These are phyloP conservation scores for Fusarium sp. DNA, from an alignment of 2,329 filamentous ascomycete genomes.

Conservation along the genomic window DNA sequence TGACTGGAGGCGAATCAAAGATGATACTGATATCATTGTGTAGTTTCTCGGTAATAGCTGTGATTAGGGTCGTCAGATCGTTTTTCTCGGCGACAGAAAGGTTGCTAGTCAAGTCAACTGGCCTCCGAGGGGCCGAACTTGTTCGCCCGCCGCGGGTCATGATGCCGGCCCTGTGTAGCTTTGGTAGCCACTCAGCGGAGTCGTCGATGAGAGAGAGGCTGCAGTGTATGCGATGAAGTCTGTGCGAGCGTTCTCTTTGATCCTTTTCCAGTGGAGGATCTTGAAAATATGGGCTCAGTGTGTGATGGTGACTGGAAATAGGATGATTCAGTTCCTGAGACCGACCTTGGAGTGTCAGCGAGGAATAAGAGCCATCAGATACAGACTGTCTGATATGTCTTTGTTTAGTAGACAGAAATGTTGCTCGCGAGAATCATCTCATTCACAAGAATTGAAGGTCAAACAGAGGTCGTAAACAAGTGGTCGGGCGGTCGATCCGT, in stretches of 20 bases:
- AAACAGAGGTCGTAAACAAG: conserved; percentile 30
- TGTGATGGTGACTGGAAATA: not conserved
- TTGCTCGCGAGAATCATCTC: conserved; percentile 8
- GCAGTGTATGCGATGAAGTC: not conserved
- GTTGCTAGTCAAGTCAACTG: conserved; percentile 63
- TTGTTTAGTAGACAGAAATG: conserved; percentile 3
- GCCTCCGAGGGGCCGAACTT: conserved; percentile 53
- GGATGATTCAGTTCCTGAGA: conserved; percentile 3
- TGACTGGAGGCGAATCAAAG: conserved; percentile 61
- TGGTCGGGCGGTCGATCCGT: not conserved
- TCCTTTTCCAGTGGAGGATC: not conserved
- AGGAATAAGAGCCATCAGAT: conserved; percentile 7
- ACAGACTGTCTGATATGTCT: not conserved
- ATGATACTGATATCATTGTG: conserved; percentile 62
- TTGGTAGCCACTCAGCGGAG: not conserved
- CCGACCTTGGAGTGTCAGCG: conserved; percentile 3
- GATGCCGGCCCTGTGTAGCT: conserved; percentile 2
- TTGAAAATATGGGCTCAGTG: conserved; percentile 1
- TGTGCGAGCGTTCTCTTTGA: not conserved
- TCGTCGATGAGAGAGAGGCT: not conserved
- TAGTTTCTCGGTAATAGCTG: conserved; percentile 66
- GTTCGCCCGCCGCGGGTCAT: conserved; percentile 57
- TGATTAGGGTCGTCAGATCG: conserved; percentile 64
- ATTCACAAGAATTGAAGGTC: conserved; percentile 6
- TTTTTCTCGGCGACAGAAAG: conserved; percentile 61